These are phyloP conservation scores for Beta macrorhiza DNA, from an alignment of 179 eudicot genomes.

Conservation along the genomic window DNA sequence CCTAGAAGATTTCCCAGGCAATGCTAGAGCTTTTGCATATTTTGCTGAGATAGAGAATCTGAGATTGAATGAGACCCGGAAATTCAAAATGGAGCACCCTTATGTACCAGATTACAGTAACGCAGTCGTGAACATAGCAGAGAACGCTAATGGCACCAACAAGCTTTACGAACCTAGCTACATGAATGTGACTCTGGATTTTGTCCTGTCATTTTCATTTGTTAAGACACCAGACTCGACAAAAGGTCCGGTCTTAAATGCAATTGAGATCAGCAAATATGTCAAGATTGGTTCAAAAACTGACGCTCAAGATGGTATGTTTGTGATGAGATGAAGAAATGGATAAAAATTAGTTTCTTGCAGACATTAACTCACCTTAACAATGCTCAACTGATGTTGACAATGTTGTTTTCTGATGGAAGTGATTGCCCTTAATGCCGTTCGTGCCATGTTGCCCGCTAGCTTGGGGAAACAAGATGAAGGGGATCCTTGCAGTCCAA, in stretches of 20 bases:
- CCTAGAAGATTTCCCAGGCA: constrained; percentile 92
- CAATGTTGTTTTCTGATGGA: constrained; percentile 35
- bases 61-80: constrained; percentile 59
- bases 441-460: constrained; percentile 47
- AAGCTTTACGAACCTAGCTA: constrained; percentile 93
- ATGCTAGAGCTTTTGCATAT: constrained; percentile 90
- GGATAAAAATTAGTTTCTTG: constrained; percentile 1
- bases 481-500: constrained; percentile 92
- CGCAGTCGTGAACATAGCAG: constrained; percentile 93
- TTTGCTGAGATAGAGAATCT: constrained; percentile 90
- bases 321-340: constrained; percentile 8
- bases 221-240: constrained; percentile 82
- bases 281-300: constrained; percentile 63
- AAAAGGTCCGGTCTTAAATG: constrained; percentile 76
- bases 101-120: constrained; percentile 82
- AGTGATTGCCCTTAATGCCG: constrained; percentile 60
- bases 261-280: constrained; percentile 85
- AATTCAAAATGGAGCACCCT: constrained; percentile 75
- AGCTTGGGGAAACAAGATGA: constrained; percentile 38
- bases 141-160: constrained; percentile 93
- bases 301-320: constrained; percentile 72
- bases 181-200: constrained; percentile 81
- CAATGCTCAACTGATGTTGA: constrained; percentile 17
- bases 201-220: constrained; percentile 77
- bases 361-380: neutral